phyloP scores from a whole-genome alignment of 2,329 filamentous ascomycete genomes.

The Pseudonectria foliicola region DNA sequence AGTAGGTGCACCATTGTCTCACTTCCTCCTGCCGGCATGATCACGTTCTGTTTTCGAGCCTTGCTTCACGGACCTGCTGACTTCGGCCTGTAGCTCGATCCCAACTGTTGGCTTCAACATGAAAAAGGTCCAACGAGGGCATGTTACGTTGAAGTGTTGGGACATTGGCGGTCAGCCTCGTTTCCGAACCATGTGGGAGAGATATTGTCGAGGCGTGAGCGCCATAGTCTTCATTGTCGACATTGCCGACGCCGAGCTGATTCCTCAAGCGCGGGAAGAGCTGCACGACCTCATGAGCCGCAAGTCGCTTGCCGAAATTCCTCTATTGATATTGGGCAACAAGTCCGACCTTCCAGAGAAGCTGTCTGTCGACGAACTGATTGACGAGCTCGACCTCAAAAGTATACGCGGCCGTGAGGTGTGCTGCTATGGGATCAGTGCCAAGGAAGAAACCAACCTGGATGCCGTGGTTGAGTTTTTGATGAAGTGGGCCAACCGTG shows the following conservation, averaged over 20 bases:
- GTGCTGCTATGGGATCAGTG: slow-evolving; percentile 97
- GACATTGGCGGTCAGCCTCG: slow-evolving; percentile 94
- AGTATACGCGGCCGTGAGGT: slow-evolving; percentile 87
- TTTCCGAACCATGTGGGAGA: slow-evolving; percentile 98
- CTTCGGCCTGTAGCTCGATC: slow-evolving; percentile 67
- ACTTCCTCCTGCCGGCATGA: not conserved
- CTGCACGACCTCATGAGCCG: slow-evolving; percentile 84
- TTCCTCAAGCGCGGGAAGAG: slow-evolving; percentile 84
- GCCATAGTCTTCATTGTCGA: slow-evolving; percentile 99
- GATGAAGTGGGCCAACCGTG: slow-evolving; percentile 79
- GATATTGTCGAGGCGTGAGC: slow-evolving; percentile 95
- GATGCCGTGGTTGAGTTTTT: slow-evolving; percentile 96
- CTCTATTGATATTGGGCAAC: slow-evolving; percentile 89
- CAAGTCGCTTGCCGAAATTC: slow-evolving; percentile 78
- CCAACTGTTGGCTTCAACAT: slow-evolving; percentile 99
- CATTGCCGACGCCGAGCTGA: slow-evolving; percentile 74
- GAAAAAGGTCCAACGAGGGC: slow-evolving; percentile 94
- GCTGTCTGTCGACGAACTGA: slow-evolving; percentile 87
- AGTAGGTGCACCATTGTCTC: slow-evolving; percentile 56
- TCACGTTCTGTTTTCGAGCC: slow-evolving; percentile 2
- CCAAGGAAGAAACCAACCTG: slow-evolving; percentile 97
- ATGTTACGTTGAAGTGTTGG: slow-evolving; percentile 99
- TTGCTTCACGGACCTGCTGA: slow-evolving; percentile 24
- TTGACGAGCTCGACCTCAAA: slow-evolving; percentile 86
- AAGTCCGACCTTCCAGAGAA: slow-evolving; percentile 94